phyloP scores from a whole-genome alignment of 140 eudicot species.

The Cichorium intybus region DNA sequence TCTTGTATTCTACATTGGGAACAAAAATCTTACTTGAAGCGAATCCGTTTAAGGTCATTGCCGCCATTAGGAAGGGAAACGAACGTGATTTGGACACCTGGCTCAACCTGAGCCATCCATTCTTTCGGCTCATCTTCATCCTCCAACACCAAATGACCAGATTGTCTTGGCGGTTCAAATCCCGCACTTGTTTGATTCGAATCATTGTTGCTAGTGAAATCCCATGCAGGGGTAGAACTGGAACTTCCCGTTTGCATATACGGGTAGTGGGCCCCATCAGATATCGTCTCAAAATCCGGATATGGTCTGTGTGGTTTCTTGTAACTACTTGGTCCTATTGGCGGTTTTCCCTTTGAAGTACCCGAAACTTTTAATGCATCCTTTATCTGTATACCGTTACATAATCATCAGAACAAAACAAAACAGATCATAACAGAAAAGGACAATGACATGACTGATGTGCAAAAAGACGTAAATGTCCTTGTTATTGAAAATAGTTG shows the following conservation, averaged over 20 bases:
- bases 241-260: conserved; percentile 64
- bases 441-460: too few relatives aligned
- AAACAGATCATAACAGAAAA: too few relatives aligned
- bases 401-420: conserved; percentile 3
- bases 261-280: conserved; percentile 64
- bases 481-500: too few relatives aligned
- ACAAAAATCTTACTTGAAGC: conserved; percentile 63
- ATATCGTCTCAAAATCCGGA: conserved; percentile 61
- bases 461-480: not conserved
- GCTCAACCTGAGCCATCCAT: conserved; percentile 96
- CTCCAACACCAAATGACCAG: conserved; percentile 68
- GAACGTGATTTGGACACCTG: conserved; percentile 90
- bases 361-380: conserved; percentile 79
- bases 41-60: conserved; percentile 80
- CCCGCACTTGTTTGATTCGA: conserved; percentile 51
- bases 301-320: conserved; percentile 56
- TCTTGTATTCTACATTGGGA: not conserved
- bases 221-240: conserved; percentile 81
- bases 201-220: conserved; percentile 45
- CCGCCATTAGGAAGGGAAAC: conserved; percentile 79
- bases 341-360: conserved; percentile 53
- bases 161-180: conserved; percentile 53
- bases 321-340: conserved; percentile 48
- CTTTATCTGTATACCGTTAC: conserved; percentile 54
- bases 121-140: conserved; percentile 87